A percentile compares a stretch with the other conserved stretches of the same genome.
These are phyloP conservation scores for Croton laevigatus DNA, from an alignment of 441 rosid genomes.

Conservation along the genomic window DNA sequence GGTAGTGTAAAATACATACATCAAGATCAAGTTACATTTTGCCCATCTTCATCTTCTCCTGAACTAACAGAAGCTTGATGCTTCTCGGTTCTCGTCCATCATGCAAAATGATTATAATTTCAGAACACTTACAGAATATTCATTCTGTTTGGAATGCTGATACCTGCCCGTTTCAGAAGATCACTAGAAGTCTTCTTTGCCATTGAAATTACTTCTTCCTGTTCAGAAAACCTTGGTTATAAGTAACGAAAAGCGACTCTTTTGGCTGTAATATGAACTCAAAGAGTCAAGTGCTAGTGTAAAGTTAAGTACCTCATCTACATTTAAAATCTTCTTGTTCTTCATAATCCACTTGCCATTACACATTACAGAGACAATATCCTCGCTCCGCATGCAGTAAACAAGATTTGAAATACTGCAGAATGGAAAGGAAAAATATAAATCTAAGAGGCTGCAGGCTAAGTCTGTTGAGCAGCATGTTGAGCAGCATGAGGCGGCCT, in stretches of 20 bases:
- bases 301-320: slow-evolving; percentile 45
- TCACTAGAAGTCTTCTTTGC: slow-evolving; percentile 51
- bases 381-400: slow-evolving; percentile 65
- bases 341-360: slow-evolving; percentile 76
- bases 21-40: too few relatives aligned
- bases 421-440: neutral
- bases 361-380: slow-evolving; percentile 67
- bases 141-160: slow-evolving; percentile 52
- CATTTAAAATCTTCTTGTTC: slow-evolving; percentile 52
- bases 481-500: neutral
- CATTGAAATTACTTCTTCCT: slow-evolving; percentile 45
- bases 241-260: neutral
- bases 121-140: slow-evolving; percentile 34
- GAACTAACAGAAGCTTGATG: too few relatives aligned
- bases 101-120: neutral
- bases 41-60: too few relatives aligned
- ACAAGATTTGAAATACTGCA: slow-evolving; percentile 67
- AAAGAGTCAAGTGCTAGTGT: neutral
- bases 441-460: neutral
- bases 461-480: neutral
- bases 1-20: too few relatives aligned
- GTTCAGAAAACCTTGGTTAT: slow-evolving; percentile 9
- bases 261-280: too few relatives aligned
- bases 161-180: slow-evolving; percentile 56
- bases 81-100: too few relatives aligned